Evolutionary conservation across 1,284 basidiomycete genomes (phyloP), one percentile per base, ranked within the genome.

Genomic region (Anthracocystis panici-leucophaei): DNA sequence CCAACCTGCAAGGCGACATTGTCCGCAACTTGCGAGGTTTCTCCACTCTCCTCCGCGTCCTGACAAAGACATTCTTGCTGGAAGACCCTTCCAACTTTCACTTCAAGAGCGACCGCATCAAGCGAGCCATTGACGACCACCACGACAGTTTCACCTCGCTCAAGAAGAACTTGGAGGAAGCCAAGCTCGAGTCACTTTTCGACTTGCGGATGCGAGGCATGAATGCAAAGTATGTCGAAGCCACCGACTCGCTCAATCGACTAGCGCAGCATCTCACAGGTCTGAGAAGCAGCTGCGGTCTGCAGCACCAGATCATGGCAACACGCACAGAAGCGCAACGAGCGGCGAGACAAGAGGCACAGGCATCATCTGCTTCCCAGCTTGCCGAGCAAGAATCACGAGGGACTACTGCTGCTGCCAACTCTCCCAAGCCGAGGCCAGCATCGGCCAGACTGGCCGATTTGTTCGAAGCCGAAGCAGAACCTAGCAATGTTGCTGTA

Each of bases 1-100:
- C 89, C 18, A 91, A 92, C 63, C 89, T 99, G 8, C 93, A 95
- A 85, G 50, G 57, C 57, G 81, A 82, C 63, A 78, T 82, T 25
- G 68, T 69, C 3, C 68, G 78, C 21, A 79, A 81, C 40, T 48
- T 83, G 45, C 62, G 75, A 5, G 79, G 77, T 20, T 83, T 82
- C 65, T 77, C 81, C 6, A 81, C 79, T 0, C 65, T 83, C 25
- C 70, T 83, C 6, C 69, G 72, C 11, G 79, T 80, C 33, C 69
- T 83, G 35, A 83, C 81, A n/a, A 82, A 81, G 65, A 79, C 79
- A 2, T 83, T 83, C 54, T 55, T 82, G 35, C 68, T 83, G 14
- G 81, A 83, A 33, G 81, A 82, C 59, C 75, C 77, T 6, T 60
- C 69, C 52, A 69, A 82, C 35, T 79, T 82, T 45, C 65, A 79